A percentile compares a stretch with the other conserved stretches of the same genome.
These are phyloP conservation scores for Aspergillus panamensis DNA, from an alignment of 495 filamentous ascomycete species.

Conservation along the genomic window DNA sequence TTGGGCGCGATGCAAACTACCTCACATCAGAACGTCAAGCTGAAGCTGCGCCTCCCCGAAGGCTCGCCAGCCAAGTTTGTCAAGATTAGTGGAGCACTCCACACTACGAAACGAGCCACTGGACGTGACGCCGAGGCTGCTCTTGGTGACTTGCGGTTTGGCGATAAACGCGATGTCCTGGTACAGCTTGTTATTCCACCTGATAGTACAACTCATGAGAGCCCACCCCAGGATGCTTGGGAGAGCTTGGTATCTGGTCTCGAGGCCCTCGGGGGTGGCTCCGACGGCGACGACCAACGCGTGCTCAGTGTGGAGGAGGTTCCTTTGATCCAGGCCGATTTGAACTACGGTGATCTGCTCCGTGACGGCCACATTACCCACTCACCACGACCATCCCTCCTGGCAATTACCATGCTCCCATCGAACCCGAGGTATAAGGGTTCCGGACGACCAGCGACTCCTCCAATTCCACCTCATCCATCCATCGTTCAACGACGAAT, in stretches of 20 bases:
- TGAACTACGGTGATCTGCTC: constrained; percentile 90
- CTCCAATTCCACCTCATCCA: constrained; percentile 92
- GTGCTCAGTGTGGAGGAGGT: constrained; percentile 89
- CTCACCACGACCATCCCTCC: constrained; percentile 79
- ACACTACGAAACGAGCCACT: constrained; percentile 96
- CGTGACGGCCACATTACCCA: constrained; percentile 87
- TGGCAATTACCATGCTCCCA: constrained; percentile 99
- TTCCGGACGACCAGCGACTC: constrained; percentile 57
- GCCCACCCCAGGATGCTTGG: constrained; percentile 90
- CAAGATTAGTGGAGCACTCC: constrained; percentile 95
- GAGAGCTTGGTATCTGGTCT: constrained; percentile 94
- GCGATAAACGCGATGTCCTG: constrained; percentile 95
- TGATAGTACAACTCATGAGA: constrained; percentile 81
- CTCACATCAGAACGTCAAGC: constrained; percentile 98
- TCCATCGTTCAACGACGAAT: constrained; percentile 95
- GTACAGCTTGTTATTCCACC: constrained; percentile 92
- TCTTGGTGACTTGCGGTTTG: constrained; percentile 89
- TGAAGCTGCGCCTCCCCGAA: constrained; percentile 91
- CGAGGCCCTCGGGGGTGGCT: constrained; percentile 88
- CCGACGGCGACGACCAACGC: constrained; percentile 83
- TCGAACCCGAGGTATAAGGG: constrained; percentile 57
- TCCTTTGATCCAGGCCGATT: constrained; percentile 90
- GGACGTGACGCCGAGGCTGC: constrained; percentile 92
- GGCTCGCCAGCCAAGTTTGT: constrained; percentile 97
- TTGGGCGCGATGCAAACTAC: constrained; percentile 89